Evolutionary conservation across 257 asterid species (phyloP).

Genomic region (Apocynum venetum): DNA sequence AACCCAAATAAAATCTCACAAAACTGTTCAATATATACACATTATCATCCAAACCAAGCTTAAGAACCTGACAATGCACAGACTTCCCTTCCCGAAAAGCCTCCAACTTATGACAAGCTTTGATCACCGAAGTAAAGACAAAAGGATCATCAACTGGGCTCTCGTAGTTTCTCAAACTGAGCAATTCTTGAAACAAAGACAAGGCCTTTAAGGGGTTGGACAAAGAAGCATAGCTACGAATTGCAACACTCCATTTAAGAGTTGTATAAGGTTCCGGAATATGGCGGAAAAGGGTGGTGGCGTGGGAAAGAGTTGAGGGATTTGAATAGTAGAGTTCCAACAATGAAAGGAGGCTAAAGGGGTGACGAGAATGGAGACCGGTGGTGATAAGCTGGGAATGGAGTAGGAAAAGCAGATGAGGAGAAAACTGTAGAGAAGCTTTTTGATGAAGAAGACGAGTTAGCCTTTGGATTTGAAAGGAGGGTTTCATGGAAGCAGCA

Average conservation of each 20-base stretch:
- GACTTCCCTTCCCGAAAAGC: conserved; percentile 47
- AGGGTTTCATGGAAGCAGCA: conserved; percentile 20
- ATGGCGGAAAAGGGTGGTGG: conserved; percentile 26
- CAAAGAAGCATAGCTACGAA: not conserved
- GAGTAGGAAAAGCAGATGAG: conserved; percentile 25
- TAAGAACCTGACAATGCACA: conserved; percentile 36
- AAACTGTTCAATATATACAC: conserved; percentile 42
- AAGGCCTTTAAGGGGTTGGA: not conserved
- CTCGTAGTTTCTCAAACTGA: not conserved
- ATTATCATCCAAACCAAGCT: conserved; percentile 41
- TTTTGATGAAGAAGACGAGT: conserved; percentile 26
- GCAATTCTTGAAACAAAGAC: conserved; percentile 31
- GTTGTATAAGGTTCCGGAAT: conserved; percentile 13
- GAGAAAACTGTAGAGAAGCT: conserved; percentile 23
- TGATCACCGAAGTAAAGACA: conserved; percentile 45
- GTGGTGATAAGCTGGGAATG: conserved; percentile 40
- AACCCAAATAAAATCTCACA: conserved; percentile 38
- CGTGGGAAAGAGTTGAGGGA: conserved; percentile 27
- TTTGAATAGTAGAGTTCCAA: conserved; percentile 27
- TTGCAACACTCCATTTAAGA: not conserved
- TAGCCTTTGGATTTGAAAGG: conserved; percentile 16
- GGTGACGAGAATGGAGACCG: conserved; percentile 31
- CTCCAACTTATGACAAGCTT: conserved; percentile 39
- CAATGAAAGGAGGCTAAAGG: conserved; percentile 26
- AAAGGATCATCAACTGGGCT: conserved; percentile 29